Conservation (phyloP, 2,329 filamentous ascomycete genomes). For the Magnaporthiopsis rhizophila region DNA sequence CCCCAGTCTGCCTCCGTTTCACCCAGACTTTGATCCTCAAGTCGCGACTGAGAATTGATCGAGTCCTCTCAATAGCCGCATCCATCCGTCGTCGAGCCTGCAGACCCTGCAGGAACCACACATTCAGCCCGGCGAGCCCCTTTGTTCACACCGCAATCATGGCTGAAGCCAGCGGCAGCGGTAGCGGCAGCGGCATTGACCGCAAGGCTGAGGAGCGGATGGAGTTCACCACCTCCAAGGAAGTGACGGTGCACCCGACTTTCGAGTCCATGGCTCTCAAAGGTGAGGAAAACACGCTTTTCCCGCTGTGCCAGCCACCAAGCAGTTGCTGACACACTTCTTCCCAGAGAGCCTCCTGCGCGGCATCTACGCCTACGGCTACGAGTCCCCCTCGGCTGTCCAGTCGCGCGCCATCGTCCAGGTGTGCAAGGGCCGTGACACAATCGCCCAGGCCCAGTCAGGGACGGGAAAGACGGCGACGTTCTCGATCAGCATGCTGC, state of each 20-base stretch:
- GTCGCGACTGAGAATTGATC: background rate
- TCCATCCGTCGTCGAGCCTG: background rate
- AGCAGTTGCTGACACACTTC: slow-evolving; percentile 5
- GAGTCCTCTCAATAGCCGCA: background rate
- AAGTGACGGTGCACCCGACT: slow-evolving; percentile 89
- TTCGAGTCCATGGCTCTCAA: slow-evolving; percentile 97
- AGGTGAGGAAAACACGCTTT: slow-evolving; percentile 33
- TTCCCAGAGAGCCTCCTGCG: slow-evolving; percentile 77
- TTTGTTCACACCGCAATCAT: slow-evolving; percentile 46
- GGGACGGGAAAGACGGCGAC: slow-evolving; percentile 99
- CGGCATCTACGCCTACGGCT: slow-evolving; percentile 96
- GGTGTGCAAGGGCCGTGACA: slow-evolving; percentile 97
- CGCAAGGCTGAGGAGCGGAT: slow-evolving; percentile 91
- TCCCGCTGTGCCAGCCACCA: background rate
- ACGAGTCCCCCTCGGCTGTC: slow-evolving; percentile 95
- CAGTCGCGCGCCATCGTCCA: slow-evolving; percentile 98
- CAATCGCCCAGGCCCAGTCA: slow-evolving; percentile 97
- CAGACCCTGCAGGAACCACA: background rate
- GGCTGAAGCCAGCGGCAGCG: slow-evolving; percentile 59
- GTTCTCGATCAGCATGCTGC: slow-evolving; percentile 97
- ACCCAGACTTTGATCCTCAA: background rate
- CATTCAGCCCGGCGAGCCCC: background rate
- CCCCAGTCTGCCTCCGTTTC: background rate
- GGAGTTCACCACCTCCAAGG: slow-evolving; percentile 97
- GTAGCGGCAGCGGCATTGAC: slow-evolving; percentile 61